phyloP scores from a whole-genome alignment of 208 protist species.

The Vickermania ingenoplastis region DNA sequence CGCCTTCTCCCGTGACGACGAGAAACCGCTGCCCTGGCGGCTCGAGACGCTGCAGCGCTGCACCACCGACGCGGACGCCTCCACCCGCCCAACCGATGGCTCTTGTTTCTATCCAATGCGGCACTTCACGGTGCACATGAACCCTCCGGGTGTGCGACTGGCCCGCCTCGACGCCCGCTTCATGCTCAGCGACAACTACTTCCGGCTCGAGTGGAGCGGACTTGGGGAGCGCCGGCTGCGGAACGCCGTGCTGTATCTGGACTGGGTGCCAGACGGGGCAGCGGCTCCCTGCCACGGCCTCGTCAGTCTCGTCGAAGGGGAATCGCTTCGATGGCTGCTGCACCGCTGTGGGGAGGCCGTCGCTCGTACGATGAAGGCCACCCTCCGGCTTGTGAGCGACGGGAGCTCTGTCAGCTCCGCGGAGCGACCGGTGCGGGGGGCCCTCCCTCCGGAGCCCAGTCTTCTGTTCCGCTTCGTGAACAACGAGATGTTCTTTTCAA shows the following conservation, averaged over 20 bases:
- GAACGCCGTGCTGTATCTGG: constrained; percentile 81
- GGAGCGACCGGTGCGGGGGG: background rate
- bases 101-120: constrained; percentile 53
- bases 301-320: constrained; percentile 78
- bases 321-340: constrained; percentile 83
- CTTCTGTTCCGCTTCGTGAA: constrained; percentile 76
- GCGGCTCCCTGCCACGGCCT: constrained; percentile 28
- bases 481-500: constrained; percentile 82
- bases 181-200: constrained; percentile 90
- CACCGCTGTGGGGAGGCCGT: constrained; percentile 29
- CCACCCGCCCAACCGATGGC: constrained; percentile 16
- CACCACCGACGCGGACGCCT: constrained; percentile 13
- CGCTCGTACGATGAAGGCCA: constrained; percentile 16
- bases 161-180: constrained; percentile 50
- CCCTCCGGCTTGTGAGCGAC: constrained; percentile 37
- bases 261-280: constrained; percentile 60
- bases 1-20: constrained; percentile 77
- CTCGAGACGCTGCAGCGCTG: constrained; percentile 32
- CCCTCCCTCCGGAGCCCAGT: constrained; percentile 10
- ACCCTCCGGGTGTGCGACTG: constrained; percentile 12
- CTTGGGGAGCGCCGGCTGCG: constrained; percentile 85
- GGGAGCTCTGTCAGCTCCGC: constrained; percentile 8
- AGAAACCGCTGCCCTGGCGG: constrained; percentile 77
- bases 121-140: constrained; percentile 36
- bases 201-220: constrained; percentile 76